Base-by-base conservation (phyloP, 352 stramenopile genomes). In the Plasmopara muralis region DNA sequence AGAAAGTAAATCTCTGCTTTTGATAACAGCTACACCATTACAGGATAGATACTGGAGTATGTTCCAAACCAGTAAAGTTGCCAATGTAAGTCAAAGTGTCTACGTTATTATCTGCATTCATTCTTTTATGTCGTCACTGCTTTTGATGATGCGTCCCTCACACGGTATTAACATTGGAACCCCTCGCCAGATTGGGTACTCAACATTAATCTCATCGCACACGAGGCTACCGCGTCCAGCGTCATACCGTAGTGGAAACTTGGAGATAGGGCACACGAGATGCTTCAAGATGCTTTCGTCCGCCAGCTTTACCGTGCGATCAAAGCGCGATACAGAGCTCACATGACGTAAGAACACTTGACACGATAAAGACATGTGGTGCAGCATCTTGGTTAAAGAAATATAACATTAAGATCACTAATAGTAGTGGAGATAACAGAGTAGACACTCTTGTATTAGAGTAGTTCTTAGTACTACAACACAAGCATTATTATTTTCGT, bases 211-310 rank as follows among this genome's bases (percentile, higher is more conserved):
- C 58, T 94, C 75, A 43, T 85, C 71, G 57, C 81, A 92, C 48
- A 94, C 74, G 50, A 94, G 60, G 18, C 75, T 69, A 25, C 79
- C 77, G 13, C 64, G 70, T 45, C 64, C 54, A 8, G 53, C 31
- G 65, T 90, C 77, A 49, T 89, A 90, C 46, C 77, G 78, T 46
- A 93, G 63, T 29, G 83, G 73, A 53, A 64, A 79, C 76, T 92
- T 93, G 68, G 83, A 93, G 50, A 93, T 86, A 6, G 83, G 83
- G 53, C 81, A 91, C 47, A 92, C 81, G 30, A 93, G 66, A 52
- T 91, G 81, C 43, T 88, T 62, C 63, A 93, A 58, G 31, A 93
- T 58, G 57, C 62, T 73, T 65, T 87, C 82, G 51, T 92, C 78
- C 9, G 62, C 39, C 15, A 89, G 63, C 14, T 47, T 57, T 8